Evolutionary conservation across 192 early-diverging fungal genomes (phyloP), one percentile per base, ranked within the genome.

Genomic region (Rhizophagus prolifer): DNA sequence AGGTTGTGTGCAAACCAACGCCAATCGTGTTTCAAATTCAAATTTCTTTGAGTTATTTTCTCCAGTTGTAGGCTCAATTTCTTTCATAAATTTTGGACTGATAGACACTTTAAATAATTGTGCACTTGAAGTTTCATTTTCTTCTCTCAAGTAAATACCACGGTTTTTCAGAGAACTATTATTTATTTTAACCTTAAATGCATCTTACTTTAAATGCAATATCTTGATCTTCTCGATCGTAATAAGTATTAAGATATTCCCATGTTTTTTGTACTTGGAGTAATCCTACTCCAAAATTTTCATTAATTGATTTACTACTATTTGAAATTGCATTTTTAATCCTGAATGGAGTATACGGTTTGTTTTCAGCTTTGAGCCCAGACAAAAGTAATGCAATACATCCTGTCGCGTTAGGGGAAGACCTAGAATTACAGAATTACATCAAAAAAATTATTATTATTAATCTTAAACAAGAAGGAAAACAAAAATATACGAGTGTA

Each of bases 221-320:
- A 67, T 95, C 94, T 79, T 90, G 84, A 78, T 88, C 86, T 6
- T 76, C 70, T 26, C 85, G 83, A 60, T 86, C 81, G 63, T 84
- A 83, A 79, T 88, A 85, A 31, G 79, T 86, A 58, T 89, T 78
- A 10, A 98, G 82, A 80, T 94, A 94, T 65, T 90, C 87, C 91
- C 93, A 98, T 0, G 96, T 91, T 23, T 90, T 88, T 50, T 95
- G 91, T 10, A 96, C 94, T 84, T 98, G 96, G 71, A 98, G 83
- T 72, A 97, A 88, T 1, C 93, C 92, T 41, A 93, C 90, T 50
- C 86, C 83, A 67, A 94, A 85, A 68, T 87, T 88, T 69, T 98
- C 95, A 70, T 91, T 85, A 67, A 97, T 85, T n/a, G 88, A 81
- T 82, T 93, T 93, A 31, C 88, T 89, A 0, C 93, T 91, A 72